Percentiles rank a stretch among this genome's conserved stretches.
Evolutionary conservation across 441 rosid species (phyloP).

Genomic region (Gossypium davidsonii): DNA sequence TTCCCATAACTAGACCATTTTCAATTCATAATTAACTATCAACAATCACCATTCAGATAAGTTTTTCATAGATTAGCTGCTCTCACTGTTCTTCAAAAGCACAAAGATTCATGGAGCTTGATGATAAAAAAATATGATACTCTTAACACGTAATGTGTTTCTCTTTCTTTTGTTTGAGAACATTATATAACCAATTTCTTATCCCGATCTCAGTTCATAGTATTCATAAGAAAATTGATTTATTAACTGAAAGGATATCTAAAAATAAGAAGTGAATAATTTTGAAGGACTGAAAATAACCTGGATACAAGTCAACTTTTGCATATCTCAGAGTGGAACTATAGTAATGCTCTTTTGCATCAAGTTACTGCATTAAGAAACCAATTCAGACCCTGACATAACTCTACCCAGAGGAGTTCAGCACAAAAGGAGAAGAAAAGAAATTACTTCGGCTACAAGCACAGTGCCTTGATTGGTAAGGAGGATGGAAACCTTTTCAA

Average conservation of each 20-base stretch:
- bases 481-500: conserved; percentile 9
- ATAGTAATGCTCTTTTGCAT: conserved; percentile 10
- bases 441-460: not conserved
- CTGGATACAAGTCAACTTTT: conserved; percentile 2
- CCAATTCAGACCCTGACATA: conserved; percentile 7
- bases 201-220: not conserved
- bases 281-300: conserved; percentile 6
- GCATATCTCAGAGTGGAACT: not conserved
- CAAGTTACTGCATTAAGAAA: conserved; percentile 7
- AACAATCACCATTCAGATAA: not conserved
- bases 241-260: not conserved
- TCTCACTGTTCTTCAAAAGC: not conserved
- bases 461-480: not conserved
- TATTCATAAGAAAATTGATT: not conserved
- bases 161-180: conserved; percentile 1
- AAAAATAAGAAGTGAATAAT: not conserved
- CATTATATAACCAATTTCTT: not conserved
- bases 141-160: not conserved
- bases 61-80: not conserved
- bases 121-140: not conserved
- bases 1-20: not conserved
- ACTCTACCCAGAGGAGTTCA: conserved; percentile 7
- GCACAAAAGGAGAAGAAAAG: not conserved
- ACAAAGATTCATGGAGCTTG: conserved; percentile 1
- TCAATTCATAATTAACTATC: conserved; percentile 6